phyloP scores from a whole-genome alignment of 2,329 filamentous ascomycete genomes.

The Apiospora rasikravindrae region DNA sequence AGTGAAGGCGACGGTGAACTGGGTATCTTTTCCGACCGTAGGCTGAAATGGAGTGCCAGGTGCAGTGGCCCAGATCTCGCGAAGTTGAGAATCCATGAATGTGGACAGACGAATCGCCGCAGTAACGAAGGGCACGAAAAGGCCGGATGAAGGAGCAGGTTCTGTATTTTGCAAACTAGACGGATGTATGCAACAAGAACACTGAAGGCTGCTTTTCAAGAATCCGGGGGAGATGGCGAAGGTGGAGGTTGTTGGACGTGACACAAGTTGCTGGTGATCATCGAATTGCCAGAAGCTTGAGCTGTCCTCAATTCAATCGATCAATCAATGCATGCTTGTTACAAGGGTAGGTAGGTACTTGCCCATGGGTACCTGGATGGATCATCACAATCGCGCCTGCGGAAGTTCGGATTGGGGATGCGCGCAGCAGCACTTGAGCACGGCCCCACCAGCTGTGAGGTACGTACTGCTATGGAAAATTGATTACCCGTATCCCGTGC shows the following conservation, averaged over 20 bases:
- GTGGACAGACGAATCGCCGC: slow-evolving; percentile 1
- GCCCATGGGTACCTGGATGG: slow-evolving; percentile 2
- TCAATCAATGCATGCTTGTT: neutral
- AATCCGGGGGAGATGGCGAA: neutral
- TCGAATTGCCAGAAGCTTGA: slow-evolving; percentile 11
- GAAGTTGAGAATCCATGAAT: slow-evolving; percentile 80
- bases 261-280: slow-evolving; percentile 1
- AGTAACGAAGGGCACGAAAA: neutral
- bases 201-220: neutral
- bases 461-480: neutral
- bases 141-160: neutral
- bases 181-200: neutral
- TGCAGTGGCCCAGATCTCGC: slow-evolving; percentile 93
- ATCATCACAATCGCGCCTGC: slow-evolving; percentile 8
- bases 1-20: slow-evolving; percentile 81
- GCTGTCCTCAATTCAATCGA: slow-evolving; percentile 17
- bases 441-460: neutral
- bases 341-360: slow-evolving; percentile 4
- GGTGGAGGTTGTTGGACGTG: slow-evolving; percentile 1
- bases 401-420: neutral
- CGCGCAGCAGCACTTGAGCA: neutral
- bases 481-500: neutral
- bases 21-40: slow-evolving; percentile 77
- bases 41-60: slow-evolving; percentile 85
- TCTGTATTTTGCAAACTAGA: neutral